A percentile compares a stretch with the other conserved stretches of the same genome.
phyloP scores from a whole-genome alignment of 2,329 filamentous ascomycete species.

The Paraconiothyrium sp. region DNA sequence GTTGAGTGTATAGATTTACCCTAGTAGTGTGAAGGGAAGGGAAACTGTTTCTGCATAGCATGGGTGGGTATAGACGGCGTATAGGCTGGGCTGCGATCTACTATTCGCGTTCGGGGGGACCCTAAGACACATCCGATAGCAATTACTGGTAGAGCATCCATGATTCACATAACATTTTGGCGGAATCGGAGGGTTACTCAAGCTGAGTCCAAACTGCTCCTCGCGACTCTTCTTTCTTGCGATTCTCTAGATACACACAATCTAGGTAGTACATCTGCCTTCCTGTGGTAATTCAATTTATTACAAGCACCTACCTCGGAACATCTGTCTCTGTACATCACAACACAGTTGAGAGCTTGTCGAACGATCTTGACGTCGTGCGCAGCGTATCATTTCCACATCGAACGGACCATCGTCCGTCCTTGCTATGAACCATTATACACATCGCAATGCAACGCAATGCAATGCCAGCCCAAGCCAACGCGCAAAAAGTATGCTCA shows the following conservation, averaged over 20 bases:
- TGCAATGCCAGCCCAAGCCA: not conserved
- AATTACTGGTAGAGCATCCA: too few relatives aligned
- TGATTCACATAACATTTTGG: too few relatives aligned
- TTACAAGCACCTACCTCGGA: too few relatives aligned
- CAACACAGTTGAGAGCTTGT: not conserved
- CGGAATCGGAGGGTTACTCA: too few relatives aligned
- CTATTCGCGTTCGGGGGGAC: too few relatives aligned
- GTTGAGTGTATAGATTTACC: conserved; percentile 28
- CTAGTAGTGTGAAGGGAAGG: not conserved
- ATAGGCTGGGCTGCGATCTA: not conserved
- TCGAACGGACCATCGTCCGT: not conserved
- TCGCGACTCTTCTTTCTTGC: too few relatives aligned
- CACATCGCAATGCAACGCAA: not conserved
- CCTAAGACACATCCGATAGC: too few relatives aligned
- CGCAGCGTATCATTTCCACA: not conserved
- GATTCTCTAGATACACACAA: too few relatives aligned
- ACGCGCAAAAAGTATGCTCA: not conserved
- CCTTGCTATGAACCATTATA: conserved; percentile 1
- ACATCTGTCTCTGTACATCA: not conserved
- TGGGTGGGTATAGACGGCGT: conserved; percentile 13
- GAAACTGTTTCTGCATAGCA: conserved; percentile 15
- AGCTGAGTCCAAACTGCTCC: too few relatives aligned
- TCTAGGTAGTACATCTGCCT: too few relatives aligned
- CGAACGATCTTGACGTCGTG: not conserved
- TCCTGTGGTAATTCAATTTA: too few relatives aligned